Evolutionary conservation across 2,329 filamentous ascomycete genomes (phyloP), one percentile per base, ranked within the genome.

Genomic region (Calonectria multiphialidica): DNA sequence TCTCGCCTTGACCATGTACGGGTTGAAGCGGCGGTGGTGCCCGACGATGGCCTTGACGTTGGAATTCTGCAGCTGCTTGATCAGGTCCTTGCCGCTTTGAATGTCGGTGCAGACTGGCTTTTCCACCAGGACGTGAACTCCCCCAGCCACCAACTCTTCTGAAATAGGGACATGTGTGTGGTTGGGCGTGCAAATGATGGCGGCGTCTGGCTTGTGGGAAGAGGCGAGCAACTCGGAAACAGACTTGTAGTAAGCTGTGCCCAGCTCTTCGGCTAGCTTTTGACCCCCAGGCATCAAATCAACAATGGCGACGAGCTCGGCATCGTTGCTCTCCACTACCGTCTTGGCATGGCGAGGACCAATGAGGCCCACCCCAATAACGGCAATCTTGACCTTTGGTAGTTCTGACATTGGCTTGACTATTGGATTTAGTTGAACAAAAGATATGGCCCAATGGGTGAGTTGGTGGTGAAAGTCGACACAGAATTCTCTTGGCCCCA

Each of bases 1-100:
- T 72, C 90, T 90, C 0, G 89, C 84, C 2, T 87, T 83, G 7
- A 85, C 80, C 6, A 90, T 85, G 77, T 89, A 90, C 0, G 87
- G 87, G 75, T 92, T 91, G 82, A 92, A 92, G 3, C 90, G 86
- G 12, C 90, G 84, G 76, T 92, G 90, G 73, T 92, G 90, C 8
- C 89, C 90, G 1, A 90, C 87, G 1, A 91, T 81, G 1, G 89
- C 81, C n/a, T 86, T 85, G n/a, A 86, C 80, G 1, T 79, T 76
- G 0, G 81, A 74, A 8, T 72, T 63, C 3, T 76, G 70, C 2
- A 83, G 74, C 35, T 80, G 74, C 0, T 70, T 64, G 0, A 85
- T 50, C 0, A 86, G 75, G 2, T 71, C 79, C 21, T 79, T 74
- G 0, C 86, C 87, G 16, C 80, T 82, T 0, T 72, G 57, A 25